phyloP scores from a whole-genome alignment of 306 rosid species.

The Cucumis melo region DNA sequence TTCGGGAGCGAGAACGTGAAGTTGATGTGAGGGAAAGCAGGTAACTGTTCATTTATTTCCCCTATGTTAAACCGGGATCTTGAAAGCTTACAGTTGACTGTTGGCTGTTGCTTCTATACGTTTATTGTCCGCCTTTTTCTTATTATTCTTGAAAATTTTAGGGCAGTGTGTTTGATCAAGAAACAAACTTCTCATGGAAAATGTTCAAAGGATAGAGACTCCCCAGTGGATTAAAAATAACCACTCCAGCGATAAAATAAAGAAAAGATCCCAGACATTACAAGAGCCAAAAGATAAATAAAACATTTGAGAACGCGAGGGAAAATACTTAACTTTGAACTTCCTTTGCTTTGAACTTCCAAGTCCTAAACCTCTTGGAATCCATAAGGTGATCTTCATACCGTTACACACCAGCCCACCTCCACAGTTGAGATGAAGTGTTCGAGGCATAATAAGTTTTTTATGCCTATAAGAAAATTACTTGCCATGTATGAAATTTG shows the following conservation, averaged over 20 bases:
- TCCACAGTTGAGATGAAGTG: neutral
- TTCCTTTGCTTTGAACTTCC: neutral
- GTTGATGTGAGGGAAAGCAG: constrained; percentile 52
- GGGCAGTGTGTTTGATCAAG: neutral
- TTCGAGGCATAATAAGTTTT: neutral
- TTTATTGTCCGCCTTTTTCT: neutral
- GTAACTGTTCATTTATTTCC: constrained; percentile 16
- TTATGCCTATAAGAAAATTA: too few species aligned
- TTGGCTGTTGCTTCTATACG: neutral
- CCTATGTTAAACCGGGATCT: neutral
- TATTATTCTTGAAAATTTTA: neutral
- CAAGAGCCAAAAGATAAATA: neutral
- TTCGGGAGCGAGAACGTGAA: constrained; percentile 50
- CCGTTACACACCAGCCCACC: neutral
- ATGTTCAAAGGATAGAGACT: neutral
- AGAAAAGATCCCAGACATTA: neutral
- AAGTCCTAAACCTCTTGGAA: neutral
- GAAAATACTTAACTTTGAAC: neutral
- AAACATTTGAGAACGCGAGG: neutral
- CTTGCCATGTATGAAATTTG: neutral
- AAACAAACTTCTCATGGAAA: neutral
- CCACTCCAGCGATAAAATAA: neutral
- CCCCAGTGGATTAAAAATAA: neutral
- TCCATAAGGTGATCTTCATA: neutral
- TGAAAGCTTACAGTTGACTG: neutral